A percentile compares a stretch with the other conserved stretches of the same genome.
Evolutionary conservation across 139 green algal genomes (phyloP).

Genomic region (Volvox reticuliferus): DNA sequence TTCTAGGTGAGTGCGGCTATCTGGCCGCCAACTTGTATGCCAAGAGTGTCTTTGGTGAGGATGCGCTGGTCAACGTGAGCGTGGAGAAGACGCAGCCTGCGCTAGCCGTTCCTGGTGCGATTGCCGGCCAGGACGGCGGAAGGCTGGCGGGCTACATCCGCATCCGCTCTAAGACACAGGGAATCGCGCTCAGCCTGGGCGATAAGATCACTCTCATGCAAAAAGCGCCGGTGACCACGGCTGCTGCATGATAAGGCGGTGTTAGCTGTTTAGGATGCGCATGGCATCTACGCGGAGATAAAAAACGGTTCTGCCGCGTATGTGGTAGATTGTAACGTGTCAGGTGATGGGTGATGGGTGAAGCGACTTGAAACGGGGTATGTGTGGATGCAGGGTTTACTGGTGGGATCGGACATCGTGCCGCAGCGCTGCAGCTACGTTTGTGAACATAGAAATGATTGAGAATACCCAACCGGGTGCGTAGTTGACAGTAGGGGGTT

Average conservation of each 20-base stretch:
- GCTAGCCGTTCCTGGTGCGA: background rate
- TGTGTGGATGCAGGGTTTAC: too few relatives aligned
- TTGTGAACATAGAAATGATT: too few relatives aligned
- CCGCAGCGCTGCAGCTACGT: too few relatives aligned
- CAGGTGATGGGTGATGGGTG: too few relatives aligned
- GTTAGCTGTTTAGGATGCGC: too few relatives aligned
- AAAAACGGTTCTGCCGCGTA: too few relatives aligned
- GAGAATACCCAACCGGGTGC: too few relatives aligned
- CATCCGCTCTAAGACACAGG: conserved; percentile 93
- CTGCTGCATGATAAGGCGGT: background rate
- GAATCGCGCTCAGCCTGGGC: conserved; percentile 94
- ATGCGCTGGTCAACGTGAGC: conserved; percentile 97
- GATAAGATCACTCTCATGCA: conserved; percentile 99
- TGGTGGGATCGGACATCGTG: too few relatives aligned
- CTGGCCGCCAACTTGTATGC: conserved; percentile 99
- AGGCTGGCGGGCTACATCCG: conserved; percentile 95
- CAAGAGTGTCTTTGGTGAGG: conserved; percentile 98
- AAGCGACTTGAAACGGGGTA: too few relatives aligned
- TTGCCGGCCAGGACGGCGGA: conserved; percentile 66
- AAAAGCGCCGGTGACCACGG: conserved; percentile 63
- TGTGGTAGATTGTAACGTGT: too few relatives aligned
- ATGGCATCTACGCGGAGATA: too few relatives aligned
- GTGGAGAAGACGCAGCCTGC: conserved; percentile 78
- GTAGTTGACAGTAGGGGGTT: too few relatives aligned
- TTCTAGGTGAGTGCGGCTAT: conserved; percentile 88